Evolutionary conservation across 2,329 filamentous ascomycete genomes (phyloP), one percentile per base, ranked within the genome.

Genomic region (Pezicula carpinea): DNA sequence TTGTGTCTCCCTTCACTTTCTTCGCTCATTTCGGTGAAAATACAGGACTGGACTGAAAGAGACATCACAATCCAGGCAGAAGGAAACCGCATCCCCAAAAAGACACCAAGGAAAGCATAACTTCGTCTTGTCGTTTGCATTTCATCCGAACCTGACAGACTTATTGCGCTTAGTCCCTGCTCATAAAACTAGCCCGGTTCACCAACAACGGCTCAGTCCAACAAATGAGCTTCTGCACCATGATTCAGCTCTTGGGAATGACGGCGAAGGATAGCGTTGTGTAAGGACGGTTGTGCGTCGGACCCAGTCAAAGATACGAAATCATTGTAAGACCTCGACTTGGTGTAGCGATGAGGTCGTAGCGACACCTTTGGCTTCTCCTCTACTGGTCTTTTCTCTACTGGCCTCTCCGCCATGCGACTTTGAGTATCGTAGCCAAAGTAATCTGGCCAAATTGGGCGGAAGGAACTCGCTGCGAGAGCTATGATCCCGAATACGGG

Each of bases 401-500:
- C 33, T 13, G n/a, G 4, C 33, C 10, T 19, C 33, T 35, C 33
- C 13, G 33, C 33, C 6, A 29, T 2, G 33, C 33, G 4, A 7
- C 33, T 35, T 35, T 19, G 8, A 35, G 14, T 10, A 8, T 4
- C 18, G 14, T 44, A 36, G 14, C 11, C 23, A 26, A n/a, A 47
- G 39, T 39, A 47, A n/a, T 35, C 31, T 11, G 47, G 36, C 8
- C 34, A 39, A 6, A 50, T 22, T 15, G 39, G 48, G 11, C 40
- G 39, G 31, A 49, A 52, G 6, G 46, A 26, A 15, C 43, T 34
- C n/a, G 35, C 46, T 2, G 43, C 43, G 34, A 49, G 23, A 17
- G 36, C 40, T 4, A 50, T 31, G 5, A 52, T 50, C 13, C 40
- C 47, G 10, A 50, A 17, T 1, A 29, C 38, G 8, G 32, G 31